Conservation (phyloP, 208 protist species). For the Leishmania tarentolae region DNA sequence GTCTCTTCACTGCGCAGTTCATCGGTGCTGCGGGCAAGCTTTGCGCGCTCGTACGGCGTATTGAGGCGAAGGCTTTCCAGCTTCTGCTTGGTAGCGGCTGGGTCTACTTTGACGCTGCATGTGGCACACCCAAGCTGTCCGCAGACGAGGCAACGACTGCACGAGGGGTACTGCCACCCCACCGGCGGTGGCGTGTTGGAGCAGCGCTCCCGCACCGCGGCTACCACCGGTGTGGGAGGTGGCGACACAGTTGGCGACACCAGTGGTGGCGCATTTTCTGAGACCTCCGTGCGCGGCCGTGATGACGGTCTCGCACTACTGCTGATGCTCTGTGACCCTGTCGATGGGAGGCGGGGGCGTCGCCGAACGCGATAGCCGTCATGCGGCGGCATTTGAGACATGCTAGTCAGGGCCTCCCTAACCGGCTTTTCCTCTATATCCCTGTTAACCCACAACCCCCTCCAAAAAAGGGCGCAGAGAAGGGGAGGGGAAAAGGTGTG, state of each 20-base stretch:
- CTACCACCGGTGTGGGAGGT: constrained; percentile 20
- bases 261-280: constrained; percentile 20
- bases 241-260: constrained; percentile 30
- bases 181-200: constrained; percentile 16
- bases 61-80: constrained; percentile 66
- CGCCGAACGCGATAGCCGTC: constrained; percentile 10
- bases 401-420: neutral
- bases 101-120: constrained; percentile 49
- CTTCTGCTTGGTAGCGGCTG: constrained; percentile 46
- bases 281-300: constrained; percentile 19
- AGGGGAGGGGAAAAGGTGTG: neutral
- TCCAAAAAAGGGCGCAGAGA: neutral
- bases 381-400: constrained; percentile 8
- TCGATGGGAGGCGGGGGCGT: constrained; percentile 23
- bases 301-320: constrained; percentile 28
- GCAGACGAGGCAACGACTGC: constrained; percentile 71
- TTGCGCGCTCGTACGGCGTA: constrained; percentile 79
- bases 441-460: neutral
- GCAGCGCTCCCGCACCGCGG: constrained; percentile 25
- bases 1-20: constrained; percentile 55
- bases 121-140: constrained; percentile 58
- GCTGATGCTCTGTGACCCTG: constrained; percentile 1
- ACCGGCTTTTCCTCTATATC: neutral
- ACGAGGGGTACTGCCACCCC: constrained; percentile 74
- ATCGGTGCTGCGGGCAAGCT: constrained; percentile 54